A percentile compares a stretch with the other conserved stretches of the same genome.
These are phyloP conservation scores for Evansstolkia leycettana DNA, from an alignment of 495 filamentous ascomycete genomes.

Conservation along the genomic window DNA sequence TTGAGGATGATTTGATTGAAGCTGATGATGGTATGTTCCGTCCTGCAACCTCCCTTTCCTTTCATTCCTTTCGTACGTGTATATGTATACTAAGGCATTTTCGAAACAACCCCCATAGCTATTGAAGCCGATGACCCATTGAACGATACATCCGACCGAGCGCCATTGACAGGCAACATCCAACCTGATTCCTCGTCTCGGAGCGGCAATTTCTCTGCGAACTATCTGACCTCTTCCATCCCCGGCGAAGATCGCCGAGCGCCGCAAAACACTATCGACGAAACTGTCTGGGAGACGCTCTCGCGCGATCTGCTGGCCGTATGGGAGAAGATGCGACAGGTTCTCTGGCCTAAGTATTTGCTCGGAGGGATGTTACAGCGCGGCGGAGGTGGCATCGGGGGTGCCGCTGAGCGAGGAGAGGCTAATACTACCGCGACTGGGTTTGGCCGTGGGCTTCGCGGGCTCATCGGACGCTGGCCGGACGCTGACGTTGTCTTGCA, in stretches of 20 bases:
- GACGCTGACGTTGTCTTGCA: slow-evolving; percentile 60
- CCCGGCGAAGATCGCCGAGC: slow-evolving; percentile 91
- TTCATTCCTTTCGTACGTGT: slow-evolving; percentile 1
- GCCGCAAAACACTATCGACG: slow-evolving; percentile 87
- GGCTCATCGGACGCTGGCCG: slow-evolving; percentile 54
- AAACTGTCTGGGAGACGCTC: slow-evolving; percentile 90
- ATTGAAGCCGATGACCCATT: slow-evolving; percentile 93
- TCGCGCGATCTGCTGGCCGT: slow-evolving; percentile 83
- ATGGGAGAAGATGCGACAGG: slow-evolving; percentile 95
- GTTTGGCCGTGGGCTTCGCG: slow-evolving; percentile 50
- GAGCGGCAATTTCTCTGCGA: slow-evolving; percentile 30
- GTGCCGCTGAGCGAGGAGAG: slow-evolving; percentile 53
- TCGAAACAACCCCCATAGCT: slow-evolving; percentile 29
- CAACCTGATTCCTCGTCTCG: slow-evolving; percentile 36
- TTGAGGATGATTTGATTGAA: slow-evolving; percentile 87
- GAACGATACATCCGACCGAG: slow-evolving; percentile 52
- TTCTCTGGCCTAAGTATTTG: slow-evolving; percentile 93
- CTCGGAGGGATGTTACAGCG: slow-evolving; percentile 57
- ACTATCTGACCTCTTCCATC: slow-evolving; percentile 78
- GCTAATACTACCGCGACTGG: slow-evolving; percentile 40
- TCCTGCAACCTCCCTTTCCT: not conserved
- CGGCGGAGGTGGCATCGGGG: slow-evolving; percentile 58
- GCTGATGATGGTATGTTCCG: slow-evolving; percentile 77
- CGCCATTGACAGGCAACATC: slow-evolving; percentile 74
- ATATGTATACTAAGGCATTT: slow-evolving; percentile 1